Percentiles rank a stretch among this genome's conserved stretches.
Conservation (phyloP, 768 basidiomycete genomes). For the Leccinum subtestaceum region DNA sequence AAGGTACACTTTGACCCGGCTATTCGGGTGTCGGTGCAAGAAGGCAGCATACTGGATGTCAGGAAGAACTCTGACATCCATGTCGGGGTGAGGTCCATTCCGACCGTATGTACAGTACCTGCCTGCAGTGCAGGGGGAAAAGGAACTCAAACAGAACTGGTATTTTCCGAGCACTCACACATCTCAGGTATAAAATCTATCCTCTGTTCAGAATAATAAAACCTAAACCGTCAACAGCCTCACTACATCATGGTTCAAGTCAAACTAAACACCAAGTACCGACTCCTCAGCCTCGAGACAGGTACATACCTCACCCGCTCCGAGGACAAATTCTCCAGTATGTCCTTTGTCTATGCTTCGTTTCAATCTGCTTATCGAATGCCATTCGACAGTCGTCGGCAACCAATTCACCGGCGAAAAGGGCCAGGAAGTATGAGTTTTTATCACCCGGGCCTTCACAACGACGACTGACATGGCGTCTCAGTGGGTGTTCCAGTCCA, state of each 20-base stretch:
- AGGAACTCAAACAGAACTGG: conserved; percentile 31
- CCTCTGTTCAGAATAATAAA: not conserved
- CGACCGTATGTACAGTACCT: not conserved
- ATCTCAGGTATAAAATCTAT: not conserved
- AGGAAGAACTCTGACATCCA: not conserved
- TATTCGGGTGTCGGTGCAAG: not conserved
- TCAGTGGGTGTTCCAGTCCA: not conserved
- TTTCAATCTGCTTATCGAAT: not conserved
- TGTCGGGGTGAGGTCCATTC: not conserved
- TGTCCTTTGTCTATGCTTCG: not conserved
- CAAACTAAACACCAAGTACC: not conserved
- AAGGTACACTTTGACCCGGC: not conserved
- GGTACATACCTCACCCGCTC: not conserved
- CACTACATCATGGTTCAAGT: not conserved
- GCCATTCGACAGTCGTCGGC: not conserved
- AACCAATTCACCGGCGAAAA: not conserved
- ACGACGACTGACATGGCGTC: not conserved
- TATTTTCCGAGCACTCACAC: not conserved
- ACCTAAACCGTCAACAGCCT: not conserved
- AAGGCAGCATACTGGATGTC: not conserved
- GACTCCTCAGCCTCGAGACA: not conserved
- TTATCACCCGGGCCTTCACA: not conserved
- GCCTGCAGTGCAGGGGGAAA: not conserved
- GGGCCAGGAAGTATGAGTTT: not conserved
- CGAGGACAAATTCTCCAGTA: not conserved